Conservation (phyloP, 495 filamentous ascomycete species). For the Xylaria palmicola region DNA sequence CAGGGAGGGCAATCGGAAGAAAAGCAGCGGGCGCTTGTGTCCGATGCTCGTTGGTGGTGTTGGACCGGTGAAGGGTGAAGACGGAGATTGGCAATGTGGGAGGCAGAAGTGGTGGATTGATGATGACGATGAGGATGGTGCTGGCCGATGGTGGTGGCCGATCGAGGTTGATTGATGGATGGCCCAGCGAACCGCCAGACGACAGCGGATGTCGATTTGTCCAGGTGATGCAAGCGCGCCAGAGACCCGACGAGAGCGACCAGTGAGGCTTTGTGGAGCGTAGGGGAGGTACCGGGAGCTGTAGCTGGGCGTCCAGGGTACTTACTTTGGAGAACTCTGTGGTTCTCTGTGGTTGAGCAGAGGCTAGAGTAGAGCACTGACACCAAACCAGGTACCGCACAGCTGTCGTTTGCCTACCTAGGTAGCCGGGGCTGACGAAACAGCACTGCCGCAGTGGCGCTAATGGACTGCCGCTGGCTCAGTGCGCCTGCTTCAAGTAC, state of each 20-base stretch:
- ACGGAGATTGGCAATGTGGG: neutral
- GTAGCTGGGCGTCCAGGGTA: neutral
- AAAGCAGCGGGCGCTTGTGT: neutral
- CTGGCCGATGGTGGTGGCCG: neutral
- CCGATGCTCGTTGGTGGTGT: neutral
- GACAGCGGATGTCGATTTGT: constrained; percentile 6
- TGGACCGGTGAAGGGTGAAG: neutral
- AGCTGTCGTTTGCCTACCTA: too few species aligned
- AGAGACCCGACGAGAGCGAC: neutral
- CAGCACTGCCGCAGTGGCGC: too few species aligned
- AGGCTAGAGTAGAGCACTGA: too few species aligned
- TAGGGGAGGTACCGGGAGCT: neutral
- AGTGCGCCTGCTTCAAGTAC: too few species aligned
- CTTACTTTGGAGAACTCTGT: neutral
- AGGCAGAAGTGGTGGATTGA: constrained; percentile 5
- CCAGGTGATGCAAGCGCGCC: constrained; percentile 7
- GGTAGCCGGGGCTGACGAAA: too few species aligned
- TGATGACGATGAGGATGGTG: constrained; percentile 3
- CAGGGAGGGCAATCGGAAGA: neutral
- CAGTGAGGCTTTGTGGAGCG: neutral
- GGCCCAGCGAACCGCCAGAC: neutral
- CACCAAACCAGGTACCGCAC: too few species aligned
- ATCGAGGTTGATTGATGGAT: constrained; percentile 6
- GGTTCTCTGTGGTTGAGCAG: neutral
- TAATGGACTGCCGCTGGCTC: too few species aligned